Evolutionary conservation across 73 alveolate species (phyloP).

Genomic region (Paraurostyla sp.): DNA sequence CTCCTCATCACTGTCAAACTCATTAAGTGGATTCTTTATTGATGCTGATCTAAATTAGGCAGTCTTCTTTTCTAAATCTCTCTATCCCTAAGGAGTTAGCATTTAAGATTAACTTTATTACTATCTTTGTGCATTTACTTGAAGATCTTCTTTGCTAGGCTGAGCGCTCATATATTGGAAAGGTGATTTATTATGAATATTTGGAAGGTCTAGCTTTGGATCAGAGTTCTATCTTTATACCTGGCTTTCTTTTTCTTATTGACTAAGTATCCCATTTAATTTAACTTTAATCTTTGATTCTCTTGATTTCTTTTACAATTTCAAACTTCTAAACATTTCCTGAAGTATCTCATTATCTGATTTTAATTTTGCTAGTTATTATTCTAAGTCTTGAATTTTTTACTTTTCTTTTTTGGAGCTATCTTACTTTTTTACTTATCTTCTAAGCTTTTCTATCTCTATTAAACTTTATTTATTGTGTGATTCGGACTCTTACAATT

Average conservation of each 20-base stretch:
- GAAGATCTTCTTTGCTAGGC: no score
- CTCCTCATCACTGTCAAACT: conserved; percentile 1
- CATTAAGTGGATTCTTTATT: background rate
- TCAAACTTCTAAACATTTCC: conserved; percentile 6
- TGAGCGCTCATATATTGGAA: no score
- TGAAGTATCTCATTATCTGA: background rate
- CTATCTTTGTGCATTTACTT: no score
- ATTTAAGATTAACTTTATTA: background rate
- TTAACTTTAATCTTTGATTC: background rate
- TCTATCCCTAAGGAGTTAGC: background rate
- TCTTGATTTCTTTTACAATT: background rate
- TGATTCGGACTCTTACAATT: background rate
- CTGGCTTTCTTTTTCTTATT: background rate
- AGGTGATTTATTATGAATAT: background rate
- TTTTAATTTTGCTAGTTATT: background rate
- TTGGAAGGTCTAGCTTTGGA: background rate
- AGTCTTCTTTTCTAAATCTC: background rate
- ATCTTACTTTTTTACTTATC: conserved; percentile 1
- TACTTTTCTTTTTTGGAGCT: background rate
- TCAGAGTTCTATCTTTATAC: background rate
- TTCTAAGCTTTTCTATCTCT: conserved; percentile 13
- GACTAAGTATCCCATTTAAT: background rate
- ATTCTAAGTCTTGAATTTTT: background rate
- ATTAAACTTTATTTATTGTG: background rate
- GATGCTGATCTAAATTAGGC: background rate